Evolutionary conservation across 2,329 filamentous ascomycete species (phyloP), one percentile per base, ranked within the genome.

Genomic region (Aspergillus neotritici): DNA sequence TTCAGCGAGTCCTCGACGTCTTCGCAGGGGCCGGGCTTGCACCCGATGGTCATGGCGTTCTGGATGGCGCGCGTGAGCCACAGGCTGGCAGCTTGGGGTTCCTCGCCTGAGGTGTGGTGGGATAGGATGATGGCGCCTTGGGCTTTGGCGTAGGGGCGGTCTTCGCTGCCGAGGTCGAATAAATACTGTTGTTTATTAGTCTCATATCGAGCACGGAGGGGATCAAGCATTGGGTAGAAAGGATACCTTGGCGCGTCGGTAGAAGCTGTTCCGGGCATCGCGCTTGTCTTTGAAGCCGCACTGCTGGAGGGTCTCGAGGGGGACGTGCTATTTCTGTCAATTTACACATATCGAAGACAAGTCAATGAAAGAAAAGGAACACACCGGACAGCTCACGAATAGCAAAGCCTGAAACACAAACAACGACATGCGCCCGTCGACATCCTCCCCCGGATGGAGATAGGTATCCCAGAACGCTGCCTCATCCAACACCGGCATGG

Each of bases 41-140:
- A 70, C 32, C 72, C 69, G 12, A 70, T 67, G 13, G 65, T 64
- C 45, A 69, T 71, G 1, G 75, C 73, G 41, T 74, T 72, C 51
- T 76, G 69, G 37, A 77, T 75, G 2, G 73, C 72, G 31, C 69
- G 65, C 15, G 66, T 65, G 2, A 78, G 65, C 75, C 75, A 78
- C 4, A 61, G 37, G 31, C 56, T 64, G 15, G 55, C 58, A 12
- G 59, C 54, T 16, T 57, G 57, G 4, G 58, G 56, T 16, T 61
- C 49, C 12, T 56, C 47, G 1, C 53, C 53, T 10, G 66, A 67
- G 5, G 71, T 72, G 47, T 75, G 75, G 4, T 60, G 53, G 0
- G 58, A 56, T 13, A 64, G 54, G 2, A 65, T 41, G 6, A 62
- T 41, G 3, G 60, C 51, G 4, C 58, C 63, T 50, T 67, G 64